Conservation (phyloP, 306 rosid species). For the Macrotyloma uniflorum region DNA sequence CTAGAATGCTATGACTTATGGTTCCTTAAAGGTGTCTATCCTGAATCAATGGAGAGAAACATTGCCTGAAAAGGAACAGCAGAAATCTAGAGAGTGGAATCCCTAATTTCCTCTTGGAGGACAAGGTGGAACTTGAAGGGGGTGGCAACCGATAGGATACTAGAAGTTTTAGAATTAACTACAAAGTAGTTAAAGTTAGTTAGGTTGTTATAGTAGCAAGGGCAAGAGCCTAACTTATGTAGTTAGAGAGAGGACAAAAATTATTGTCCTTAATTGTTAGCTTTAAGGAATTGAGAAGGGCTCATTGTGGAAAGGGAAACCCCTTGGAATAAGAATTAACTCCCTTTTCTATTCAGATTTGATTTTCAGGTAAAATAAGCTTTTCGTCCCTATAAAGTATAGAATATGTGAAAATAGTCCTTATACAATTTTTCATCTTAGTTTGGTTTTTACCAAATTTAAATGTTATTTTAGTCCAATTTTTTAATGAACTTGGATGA, state of each 20-base stretch:
- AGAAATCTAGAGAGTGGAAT: background rate
- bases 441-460: no score
- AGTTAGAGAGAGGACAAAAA: background rate
- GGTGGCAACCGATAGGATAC: background rate
- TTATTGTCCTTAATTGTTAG: background rate
- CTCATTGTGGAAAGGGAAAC: background rate
- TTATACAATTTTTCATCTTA: no score
- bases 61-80: background rate
- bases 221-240: background rate
- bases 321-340: background rate
- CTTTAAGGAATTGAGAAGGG: background rate
- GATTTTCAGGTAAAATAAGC: no score
- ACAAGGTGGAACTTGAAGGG: background rate
- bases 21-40: background rate
- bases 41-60: background rate
- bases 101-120: background rate
- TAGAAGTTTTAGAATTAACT: background rate
- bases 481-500: no score
- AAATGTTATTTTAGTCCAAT: no score
- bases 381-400: no score
- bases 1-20: background rate
- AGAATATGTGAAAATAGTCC: no score
- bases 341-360: conserved; percentile 1
- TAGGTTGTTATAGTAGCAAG: background rate
- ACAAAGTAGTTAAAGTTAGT: background rate